Conservation (phyloP, 257 asterid genomes). For the Salvia hispanica region DNA sequence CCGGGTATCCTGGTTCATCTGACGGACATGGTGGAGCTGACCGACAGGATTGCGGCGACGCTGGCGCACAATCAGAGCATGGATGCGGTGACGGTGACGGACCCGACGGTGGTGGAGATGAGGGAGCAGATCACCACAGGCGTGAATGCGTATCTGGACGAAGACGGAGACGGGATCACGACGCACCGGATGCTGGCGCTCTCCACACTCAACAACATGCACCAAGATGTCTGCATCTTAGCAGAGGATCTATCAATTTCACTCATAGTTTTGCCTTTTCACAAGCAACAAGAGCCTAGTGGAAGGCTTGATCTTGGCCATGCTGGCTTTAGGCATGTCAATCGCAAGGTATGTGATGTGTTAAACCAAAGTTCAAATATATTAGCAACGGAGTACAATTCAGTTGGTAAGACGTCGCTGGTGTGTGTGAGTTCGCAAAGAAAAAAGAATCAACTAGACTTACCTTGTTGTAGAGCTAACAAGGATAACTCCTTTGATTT, state of each 20-base stretch:
- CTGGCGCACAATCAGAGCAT: conserved; percentile 49
- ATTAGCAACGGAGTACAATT: too few relatives aligned
- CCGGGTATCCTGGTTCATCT: conserved; percentile 67
- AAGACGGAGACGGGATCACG: conserved; percentile 58
- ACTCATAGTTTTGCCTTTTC: conserved; percentile 75
- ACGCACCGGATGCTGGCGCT: conserved; percentile 71
- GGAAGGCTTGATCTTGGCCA: conserved; percentile 69
- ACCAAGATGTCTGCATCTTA: conserved; percentile 76
- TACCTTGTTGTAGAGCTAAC: neutral
- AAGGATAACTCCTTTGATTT: neutral
- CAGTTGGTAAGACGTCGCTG: too few relatives aligned
- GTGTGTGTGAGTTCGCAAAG: too few relatives aligned
- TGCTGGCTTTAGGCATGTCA: conserved; percentile 77
- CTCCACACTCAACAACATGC: conserved; percentile 68
- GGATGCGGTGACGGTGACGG: conserved; percentile 63
- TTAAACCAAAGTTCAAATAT: too few relatives aligned
- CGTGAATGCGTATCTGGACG: conserved; percentile 43
- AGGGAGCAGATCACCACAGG: conserved; percentile 54
- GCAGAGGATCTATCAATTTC: conserved; percentile 74
- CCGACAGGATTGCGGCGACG: conserved; percentile 74
- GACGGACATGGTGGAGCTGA: conserved; percentile 79
- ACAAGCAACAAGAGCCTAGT: conserved; percentile 67
- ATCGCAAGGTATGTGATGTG: conserved; percentile 61
- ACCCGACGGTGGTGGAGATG: conserved; percentile 59
- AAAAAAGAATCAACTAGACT: neutral